phyloP scores from a whole-genome alignment of 768 basidiomycete genomes.

The Ramaria sp. region DNA sequence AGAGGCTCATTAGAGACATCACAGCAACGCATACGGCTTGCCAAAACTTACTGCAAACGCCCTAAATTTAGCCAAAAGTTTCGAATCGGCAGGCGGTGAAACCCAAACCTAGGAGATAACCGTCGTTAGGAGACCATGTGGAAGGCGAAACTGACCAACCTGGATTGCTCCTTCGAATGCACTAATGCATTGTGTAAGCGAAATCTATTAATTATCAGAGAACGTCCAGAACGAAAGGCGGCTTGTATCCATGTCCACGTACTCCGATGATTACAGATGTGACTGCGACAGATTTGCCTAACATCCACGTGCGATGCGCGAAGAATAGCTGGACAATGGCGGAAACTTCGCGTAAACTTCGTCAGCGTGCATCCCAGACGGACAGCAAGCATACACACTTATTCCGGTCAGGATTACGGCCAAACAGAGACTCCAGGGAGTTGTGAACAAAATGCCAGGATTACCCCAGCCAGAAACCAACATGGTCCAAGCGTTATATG shows the following conservation, averaged over 20 bases:
- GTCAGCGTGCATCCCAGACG: neutral
- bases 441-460: slow-evolving; percentile 9
- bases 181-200: slow-evolving; percentile 10
- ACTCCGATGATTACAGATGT: neutral
- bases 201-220: slow-evolving; percentile 8
- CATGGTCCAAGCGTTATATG: slow-evolving; percentile 15
- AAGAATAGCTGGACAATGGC: slow-evolving; percentile 16
- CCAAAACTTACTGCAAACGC: neutral
- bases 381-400: slow-evolving; percentile 8
- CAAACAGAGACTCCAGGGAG: slow-evolving; percentile 11
- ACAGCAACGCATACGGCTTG: too few species aligned
- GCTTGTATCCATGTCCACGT: neutral
- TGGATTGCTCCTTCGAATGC: slow-evolving; percentile 8
- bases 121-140: neutral
- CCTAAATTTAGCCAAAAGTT: neutral
- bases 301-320: slow-evolving; percentile 13
- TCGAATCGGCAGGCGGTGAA: neutral
- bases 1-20: too few species aligned
- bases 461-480: slow-evolving; percentile 17
- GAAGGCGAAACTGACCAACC: neutral
- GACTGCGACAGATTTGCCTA: neutral
- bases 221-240: neutral
- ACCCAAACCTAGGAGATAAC: neutral
- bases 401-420: slow-evolving; percentile 14
- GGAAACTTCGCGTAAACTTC: slow-evolving; percentile 8